Percentiles rank a stretch among this genome's conserved stretches.
These are phyloP conservation scores for Deakozyma indianensis DNA, from an alignment of 805 yeast species.

Conservation along the genomic window DNA sequence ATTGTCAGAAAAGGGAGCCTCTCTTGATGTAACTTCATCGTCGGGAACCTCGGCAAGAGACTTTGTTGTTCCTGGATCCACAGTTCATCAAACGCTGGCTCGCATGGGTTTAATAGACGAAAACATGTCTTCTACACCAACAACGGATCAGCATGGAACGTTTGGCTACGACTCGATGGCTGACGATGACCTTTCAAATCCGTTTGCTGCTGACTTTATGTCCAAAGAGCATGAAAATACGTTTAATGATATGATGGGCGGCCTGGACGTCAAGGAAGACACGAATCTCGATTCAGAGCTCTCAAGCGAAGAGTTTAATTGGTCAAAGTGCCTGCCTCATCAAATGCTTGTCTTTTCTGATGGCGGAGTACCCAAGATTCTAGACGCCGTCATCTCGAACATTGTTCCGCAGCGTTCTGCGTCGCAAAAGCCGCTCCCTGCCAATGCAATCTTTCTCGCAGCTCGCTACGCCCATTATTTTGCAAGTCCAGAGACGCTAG, in stretches of 20 bases:
- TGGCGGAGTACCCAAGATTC: constrained; percentile 22
- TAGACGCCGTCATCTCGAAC: constrained; percentile 23
- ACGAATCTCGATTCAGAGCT: background rate
- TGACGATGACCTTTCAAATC: background rate
- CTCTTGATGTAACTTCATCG: constrained; percentile 28
- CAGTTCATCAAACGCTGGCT: constrained; percentile 43
- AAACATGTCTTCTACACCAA: background rate
- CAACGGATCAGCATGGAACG: constrained; percentile 2
- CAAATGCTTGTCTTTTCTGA: constrained; percentile 26
- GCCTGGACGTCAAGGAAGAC: background rate
- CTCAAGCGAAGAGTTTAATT: constrained; percentile 20
- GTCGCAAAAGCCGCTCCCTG: constrained; percentile 26
- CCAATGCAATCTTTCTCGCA: constrained; percentile 26
- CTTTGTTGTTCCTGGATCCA: constrained; percentile 40
- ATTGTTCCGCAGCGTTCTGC: constrained; percentile 23
- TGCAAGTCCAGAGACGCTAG: constrained; percentile 19
- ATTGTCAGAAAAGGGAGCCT: constrained; percentile 51
- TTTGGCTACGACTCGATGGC: background rate
- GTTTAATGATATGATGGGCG: constrained; percentile 1
- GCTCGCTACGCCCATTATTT: constrained; percentile 25
- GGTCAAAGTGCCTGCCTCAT: constrained; percentile 26
- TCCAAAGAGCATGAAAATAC: background rate
- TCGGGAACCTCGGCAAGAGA: constrained; percentile 39
- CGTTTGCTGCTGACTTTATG: background rate
- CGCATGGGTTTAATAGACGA: constrained; percentile 14